Conservation (phyloP, 2,329 filamentous ascomycete genomes). For the Periconia macrospinosa region DNA sequence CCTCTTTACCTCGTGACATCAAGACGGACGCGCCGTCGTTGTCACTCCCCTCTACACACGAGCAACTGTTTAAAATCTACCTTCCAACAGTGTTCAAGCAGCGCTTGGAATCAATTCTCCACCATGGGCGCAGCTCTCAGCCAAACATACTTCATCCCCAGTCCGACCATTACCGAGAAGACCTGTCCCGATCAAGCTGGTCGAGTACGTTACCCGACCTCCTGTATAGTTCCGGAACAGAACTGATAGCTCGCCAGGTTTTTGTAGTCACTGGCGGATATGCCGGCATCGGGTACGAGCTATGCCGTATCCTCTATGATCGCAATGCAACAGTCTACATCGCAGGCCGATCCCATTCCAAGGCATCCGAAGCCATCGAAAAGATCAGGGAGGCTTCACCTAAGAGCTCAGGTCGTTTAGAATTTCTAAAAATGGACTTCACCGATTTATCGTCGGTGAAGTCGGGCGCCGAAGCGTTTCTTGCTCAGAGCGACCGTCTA, state of each 20-base stretch:
- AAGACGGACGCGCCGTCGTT: too few relatives aligned
- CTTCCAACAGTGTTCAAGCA: too few relatives aligned
- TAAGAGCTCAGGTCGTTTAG: constrained; percentile 27
- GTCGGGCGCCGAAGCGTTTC: constrained; percentile 33
- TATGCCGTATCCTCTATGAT: constrained; percentile 55
- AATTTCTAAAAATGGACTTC: constrained; percentile 42
- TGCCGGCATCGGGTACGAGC: constrained; percentile 52
- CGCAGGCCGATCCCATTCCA: constrained; percentile 41
- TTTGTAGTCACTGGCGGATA: constrained; percentile 55
- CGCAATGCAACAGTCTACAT: constrained; percentile 54
- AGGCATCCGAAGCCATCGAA: constrained; percentile 38
- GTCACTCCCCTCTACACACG: too few relatives aligned
- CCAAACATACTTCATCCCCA: constrained; percentile 30
- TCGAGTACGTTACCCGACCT: not conserved
- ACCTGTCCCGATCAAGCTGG: constrained; percentile 45
- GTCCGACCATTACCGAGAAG: constrained; percentile 40
- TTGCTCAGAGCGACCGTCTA: constrained; percentile 29
- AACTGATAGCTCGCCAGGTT: constrained; percentile 24
- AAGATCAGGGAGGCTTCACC: constrained; percentile 32
- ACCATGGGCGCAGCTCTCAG: not conserved
- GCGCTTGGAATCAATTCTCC: too few relatives aligned
- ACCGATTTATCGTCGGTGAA: constrained; percentile 35
- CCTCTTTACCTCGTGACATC: too few relatives aligned
- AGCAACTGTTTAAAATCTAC: too few relatives aligned
- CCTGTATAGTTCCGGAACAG: not conserved